Evolutionary conservation across 139 green algal genomes (phyloP).

Genomic region (Mesostigma viride): DNA sequence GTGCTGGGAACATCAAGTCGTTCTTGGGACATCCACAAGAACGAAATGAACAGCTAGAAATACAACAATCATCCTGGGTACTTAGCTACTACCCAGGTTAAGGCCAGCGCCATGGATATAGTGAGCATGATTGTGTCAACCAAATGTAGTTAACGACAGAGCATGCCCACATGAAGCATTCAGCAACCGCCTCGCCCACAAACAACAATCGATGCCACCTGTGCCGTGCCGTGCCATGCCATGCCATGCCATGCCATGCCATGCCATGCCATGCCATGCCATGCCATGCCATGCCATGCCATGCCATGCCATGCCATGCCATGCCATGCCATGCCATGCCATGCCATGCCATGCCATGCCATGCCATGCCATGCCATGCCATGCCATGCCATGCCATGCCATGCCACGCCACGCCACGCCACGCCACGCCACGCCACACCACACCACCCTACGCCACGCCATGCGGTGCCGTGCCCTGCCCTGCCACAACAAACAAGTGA

Average conservation of each 20-base stretch:
- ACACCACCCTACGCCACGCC: not conserved
- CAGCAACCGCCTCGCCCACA: too few relatives aligned
- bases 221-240: not conserved
- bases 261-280: constrained; percentile 10
- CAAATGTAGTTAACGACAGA: too few relatives aligned
- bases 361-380: constrained; percentile 1
- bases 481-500: not conserved
- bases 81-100: too few relatives aligned
- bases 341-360: constrained; percentile 4
- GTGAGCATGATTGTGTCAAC: too few relatives aligned
- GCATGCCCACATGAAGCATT: too few relatives aligned
- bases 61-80: too few relatives aligned
- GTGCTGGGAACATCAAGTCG: too few relatives aligned
- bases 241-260: not conserved
- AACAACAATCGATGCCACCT: too few relatives aligned
- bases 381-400: constrained; percentile 7
- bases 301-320: constrained; percentile 2
- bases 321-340: constrained; percentile 13
- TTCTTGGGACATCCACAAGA: too few relatives aligned
- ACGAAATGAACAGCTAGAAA: too few relatives aligned
- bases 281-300: constrained; percentile 5
- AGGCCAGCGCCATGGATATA: too few relatives aligned
- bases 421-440: not conserved
- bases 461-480: not conserved
- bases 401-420: constrained; percentile 3